A percentile compares a stretch with the other conserved stretches of the same genome.
Evolutionary conservation across 805 yeast species (phyloP).

Genomic region (Kurtzmaniella fragi): DNA sequence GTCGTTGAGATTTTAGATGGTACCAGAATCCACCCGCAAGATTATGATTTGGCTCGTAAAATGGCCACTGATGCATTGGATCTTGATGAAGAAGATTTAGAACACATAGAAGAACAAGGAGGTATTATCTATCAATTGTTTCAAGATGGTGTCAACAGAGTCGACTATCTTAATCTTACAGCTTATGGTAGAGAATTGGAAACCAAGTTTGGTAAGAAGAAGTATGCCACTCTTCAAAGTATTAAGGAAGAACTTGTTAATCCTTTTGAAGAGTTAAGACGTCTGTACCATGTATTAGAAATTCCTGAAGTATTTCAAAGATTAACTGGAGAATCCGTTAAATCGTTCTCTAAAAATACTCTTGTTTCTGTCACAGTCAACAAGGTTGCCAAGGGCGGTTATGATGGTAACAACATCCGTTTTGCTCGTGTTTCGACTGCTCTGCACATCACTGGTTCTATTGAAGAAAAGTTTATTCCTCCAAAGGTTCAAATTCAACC

Average conservation of each 20-base stretch:
- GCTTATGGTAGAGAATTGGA: constrained; percentile 91
- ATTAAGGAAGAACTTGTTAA: constrained; percentile 82
- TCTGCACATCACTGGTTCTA: constrained; percentile 38
- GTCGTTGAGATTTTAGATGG: constrained; percentile 83
- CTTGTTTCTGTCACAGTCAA: constrained; percentile 72
- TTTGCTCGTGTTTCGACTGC: constrained; percentile 37
- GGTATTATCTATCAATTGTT: constrained; percentile 73
- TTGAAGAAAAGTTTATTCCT: constrained; percentile 42
- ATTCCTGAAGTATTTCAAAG: constrained; percentile 76
- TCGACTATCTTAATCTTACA: constrained; percentile 82
- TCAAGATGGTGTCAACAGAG: constrained; percentile 64
- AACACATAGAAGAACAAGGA: constrained; percentile 73
- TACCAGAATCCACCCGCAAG: constrained; percentile 97
- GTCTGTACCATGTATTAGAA: constrained; percentile 59
- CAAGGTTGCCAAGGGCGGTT: constrained; percentile 58
- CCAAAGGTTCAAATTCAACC: constrained; percentile 38
- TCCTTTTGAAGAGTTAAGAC: constrained; percentile 83
- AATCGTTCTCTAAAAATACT: constrained; percentile 61
- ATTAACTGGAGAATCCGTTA: constrained; percentile 81
- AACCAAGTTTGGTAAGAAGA: constrained; percentile 62
- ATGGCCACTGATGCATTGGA: constrained; percentile 98
- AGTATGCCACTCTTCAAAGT: constrained; percentile 74
- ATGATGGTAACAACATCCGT: constrained; percentile 40
- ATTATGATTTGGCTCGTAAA: constrained; percentile 89
- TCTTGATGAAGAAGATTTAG: constrained; percentile 88